Evolutionary conservation across 441 rosid species (phyloP).

Genomic region (Syzygium malaccense): DNA sequence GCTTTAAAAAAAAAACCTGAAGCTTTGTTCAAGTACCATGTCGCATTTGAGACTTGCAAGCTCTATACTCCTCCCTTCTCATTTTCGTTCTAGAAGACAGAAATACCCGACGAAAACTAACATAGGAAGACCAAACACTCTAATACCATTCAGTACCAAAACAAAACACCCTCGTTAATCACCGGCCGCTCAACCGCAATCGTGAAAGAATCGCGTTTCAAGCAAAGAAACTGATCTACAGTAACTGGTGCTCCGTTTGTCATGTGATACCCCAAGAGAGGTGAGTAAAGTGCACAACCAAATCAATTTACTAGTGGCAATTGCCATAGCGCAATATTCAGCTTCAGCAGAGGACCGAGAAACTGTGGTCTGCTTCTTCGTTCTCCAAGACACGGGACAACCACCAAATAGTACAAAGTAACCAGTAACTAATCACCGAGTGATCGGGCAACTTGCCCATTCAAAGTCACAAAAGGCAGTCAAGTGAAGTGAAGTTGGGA

Average conservation of each 20-base stretch:
- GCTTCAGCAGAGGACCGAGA: neutral
- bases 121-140: neutral
- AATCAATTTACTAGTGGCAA: neutral
- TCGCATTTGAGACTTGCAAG: neutral
- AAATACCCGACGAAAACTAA: neutral
- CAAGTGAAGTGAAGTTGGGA: neutral
- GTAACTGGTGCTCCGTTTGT: neutral
- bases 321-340: neutral
- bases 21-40: neutral
- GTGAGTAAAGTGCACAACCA: neutral
- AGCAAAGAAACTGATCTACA: neutral
- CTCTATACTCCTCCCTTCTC: too few species aligned
- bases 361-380: neutral
- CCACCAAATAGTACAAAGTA: neutral
- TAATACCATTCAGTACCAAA: neutral
- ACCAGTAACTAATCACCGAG: fast-evolving
- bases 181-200: too few species aligned
- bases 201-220: neutral
- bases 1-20: neutral
- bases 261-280: fast-evolving
- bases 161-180: too few species aligned
- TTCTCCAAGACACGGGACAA: neutral
- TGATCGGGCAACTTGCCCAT: neutral
- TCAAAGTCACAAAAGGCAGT: neutral
- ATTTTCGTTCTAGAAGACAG: neutral